These are phyloP conservation scores for Chloromonas sp. DNA, from an alignment of 163 green algal genomes.

Conservation along the genomic window DNA sequence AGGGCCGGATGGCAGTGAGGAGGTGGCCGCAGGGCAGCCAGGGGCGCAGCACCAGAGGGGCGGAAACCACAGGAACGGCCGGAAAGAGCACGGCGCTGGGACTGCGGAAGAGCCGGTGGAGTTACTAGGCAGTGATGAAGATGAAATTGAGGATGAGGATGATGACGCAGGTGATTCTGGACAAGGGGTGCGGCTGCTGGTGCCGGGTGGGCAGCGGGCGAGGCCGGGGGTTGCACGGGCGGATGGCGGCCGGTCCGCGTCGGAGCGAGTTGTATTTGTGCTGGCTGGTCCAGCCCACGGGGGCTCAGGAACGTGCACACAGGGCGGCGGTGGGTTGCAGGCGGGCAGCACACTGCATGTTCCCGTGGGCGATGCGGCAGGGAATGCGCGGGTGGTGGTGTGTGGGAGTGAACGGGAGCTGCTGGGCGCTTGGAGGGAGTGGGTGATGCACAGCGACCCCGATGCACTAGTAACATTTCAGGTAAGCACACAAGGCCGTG, in stretches of 20 bases:
- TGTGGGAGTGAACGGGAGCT: neutral
- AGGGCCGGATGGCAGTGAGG: neutral
- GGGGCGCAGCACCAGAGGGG: neutral
- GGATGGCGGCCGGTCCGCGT: neutral
- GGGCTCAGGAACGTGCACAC: neutral
- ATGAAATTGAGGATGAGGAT: neutral
- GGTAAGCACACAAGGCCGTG: conserved; percentile 21
- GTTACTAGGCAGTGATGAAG: neutral
- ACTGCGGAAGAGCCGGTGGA: neutral
- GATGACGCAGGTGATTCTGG: neutral
- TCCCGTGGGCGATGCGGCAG: neutral
- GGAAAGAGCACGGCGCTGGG: neutral
- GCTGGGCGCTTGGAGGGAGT: conserved; percentile 33
- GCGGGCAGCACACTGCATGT: neutral
- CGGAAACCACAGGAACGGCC: neutral
- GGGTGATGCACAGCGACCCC: conserved; percentile 44
- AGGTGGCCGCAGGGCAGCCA: neutral
- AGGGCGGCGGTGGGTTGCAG: neutral
- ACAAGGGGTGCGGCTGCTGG: neutral
- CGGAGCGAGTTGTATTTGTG: neutral
- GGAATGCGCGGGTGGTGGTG: neutral
- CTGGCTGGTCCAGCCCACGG: neutral
- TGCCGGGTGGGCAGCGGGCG: neutral
- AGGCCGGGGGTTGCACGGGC: neutral
- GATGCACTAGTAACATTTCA: conserved; percentile 61